Conservation (phyloP, 2,329 filamentous ascomycete genomes). For the Aspergillus tanneri region DNA sequence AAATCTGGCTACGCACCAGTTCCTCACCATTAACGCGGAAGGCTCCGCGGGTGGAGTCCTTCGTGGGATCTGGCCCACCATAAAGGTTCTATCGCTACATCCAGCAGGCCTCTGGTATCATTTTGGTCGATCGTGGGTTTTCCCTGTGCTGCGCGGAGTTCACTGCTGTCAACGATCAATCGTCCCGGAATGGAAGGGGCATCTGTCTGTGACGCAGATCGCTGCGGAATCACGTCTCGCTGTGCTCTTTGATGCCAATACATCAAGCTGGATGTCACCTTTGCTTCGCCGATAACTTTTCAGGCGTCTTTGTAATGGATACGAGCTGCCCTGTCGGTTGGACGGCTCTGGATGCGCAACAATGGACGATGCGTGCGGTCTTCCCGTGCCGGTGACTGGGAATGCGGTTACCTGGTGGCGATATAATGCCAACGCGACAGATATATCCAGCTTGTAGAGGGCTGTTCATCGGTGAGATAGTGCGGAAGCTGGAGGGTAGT, state of each 20-base stretch:
- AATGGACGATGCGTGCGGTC: constrained; percentile 32
- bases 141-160: constrained; percentile 29
- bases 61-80: constrained; percentile 41
- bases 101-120: constrained; percentile 38
- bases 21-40: constrained; percentile 39
- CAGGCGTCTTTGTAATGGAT: constrained; percentile 43
- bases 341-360: constrained; percentile 34
- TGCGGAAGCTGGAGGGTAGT: constrained; percentile 34
- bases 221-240: constrained; percentile 32
- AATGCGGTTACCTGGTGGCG: constrained; percentile 46
- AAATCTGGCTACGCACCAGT: constrained; percentile 40
- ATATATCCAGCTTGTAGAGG: constrained; percentile 40
- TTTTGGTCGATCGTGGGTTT: constrained; percentile 40
- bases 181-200: constrained; percentile 36
- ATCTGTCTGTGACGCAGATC: constrained; percentile 32
- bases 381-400: constrained; percentile 44
- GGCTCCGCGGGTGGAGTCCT: constrained; percentile 39
- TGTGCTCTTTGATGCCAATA: constrained; percentile 33
- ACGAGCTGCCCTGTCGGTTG: constrained; percentile 35
- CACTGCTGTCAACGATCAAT: constrained; percentile 28
- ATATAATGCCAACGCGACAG: constrained; percentile 31
- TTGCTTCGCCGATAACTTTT: constrained; percentile 45
- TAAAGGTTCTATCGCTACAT: constrained; percentile 33
- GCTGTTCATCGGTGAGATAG: constrained; percentile 39
- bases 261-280: constrained; percentile 32